Evolutionary conservation across 805 yeast species (phyloP), one percentile per base, ranked within the genome.

Genomic region (Hanseniaspora meyeri): DNA sequence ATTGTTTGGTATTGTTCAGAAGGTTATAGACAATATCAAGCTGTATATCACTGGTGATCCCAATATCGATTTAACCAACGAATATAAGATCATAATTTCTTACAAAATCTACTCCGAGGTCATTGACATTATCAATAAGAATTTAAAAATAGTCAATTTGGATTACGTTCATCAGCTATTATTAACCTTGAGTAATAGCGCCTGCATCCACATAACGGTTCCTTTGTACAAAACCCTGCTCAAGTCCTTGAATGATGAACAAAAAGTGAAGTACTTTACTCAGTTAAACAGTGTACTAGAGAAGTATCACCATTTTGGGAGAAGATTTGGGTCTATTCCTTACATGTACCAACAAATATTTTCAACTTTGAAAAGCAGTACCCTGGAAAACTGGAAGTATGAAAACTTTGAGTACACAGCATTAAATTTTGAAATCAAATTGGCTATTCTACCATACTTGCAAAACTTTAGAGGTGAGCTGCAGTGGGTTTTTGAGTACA

Each of bases 251-350:
- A 7, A 17, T 19, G 40, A 46, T 20, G 36, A 34, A 1, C 38
- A 31, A 32, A 46, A 34, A 4, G 1, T 32, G 32, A 46, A 32
- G 9, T 46, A 46, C n/a, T 19, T 46, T n/a, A 34, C 32, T 1
- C 12, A 34, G n/a, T 36, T 46, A 11, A 46, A 46, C 16, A 19
- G 9, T 19, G 17, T 19, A 4, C 29, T 46, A 29, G 7, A 32
- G 11, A 14, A 53, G 20, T 53, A 53, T 31, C 43, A 38, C 19
- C 57, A 53, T 24, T 53, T 46, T 46, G 57, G 57, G 16, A 53
- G 57, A 53, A 37, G 57, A 46, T 53, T 53, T 46, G 57, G 57
- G 11, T 46, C 57, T 11, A 17, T 53, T 7, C 57, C 57, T 2
- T 53, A 31, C 17, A 53, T 53, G 57, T 53, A 53, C 24, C 51